Conservation (phyloP, 2,329 filamentous ascomycete genomes). For the Chaetomiaceae sp. region DNA sequence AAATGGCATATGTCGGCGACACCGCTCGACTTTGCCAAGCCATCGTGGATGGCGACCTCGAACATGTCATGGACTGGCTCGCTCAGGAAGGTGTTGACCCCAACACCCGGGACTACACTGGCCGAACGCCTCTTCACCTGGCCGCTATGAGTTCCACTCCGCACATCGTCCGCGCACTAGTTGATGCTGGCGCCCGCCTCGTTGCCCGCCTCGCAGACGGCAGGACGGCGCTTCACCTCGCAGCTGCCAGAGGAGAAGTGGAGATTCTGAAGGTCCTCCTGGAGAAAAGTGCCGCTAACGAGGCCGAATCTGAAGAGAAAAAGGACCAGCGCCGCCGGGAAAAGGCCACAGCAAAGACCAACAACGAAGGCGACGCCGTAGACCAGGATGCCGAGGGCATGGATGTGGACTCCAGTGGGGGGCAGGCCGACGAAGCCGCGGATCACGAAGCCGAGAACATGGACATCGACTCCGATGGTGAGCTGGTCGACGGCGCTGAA, state of each 20-base stretch:
- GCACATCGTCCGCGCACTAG: slow-evolving; percentile 63
- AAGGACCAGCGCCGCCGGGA: slow-evolving; percentile 42
- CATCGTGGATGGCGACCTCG: slow-evolving; percentile 67
- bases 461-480: slow-evolving; percentile 37
- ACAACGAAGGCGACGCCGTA: slow-evolving; percentile 24
- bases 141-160: slow-evolving; percentile 63
- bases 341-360: slow-evolving; percentile 19
- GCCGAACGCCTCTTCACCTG: slow-evolving; percentile 71
- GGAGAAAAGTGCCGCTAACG: slow-evolving; percentile 66
- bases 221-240: slow-evolving; percentile 74
- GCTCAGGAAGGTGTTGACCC: slow-evolving; percentile 61
- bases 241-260: slow-evolving; percentile 60
- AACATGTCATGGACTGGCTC: slow-evolving; percentile 65
- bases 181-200: slow-evolving; percentile 66
- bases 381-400: too few species aligned
- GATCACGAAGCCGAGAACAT: slow-evolving; percentile 28
- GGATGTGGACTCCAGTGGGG: too few species aligned
- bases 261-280: slow-evolving; percentile 69
- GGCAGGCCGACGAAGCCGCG: too few species aligned
- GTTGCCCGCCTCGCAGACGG: slow-evolving; percentile 73
- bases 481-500: slow-evolving; percentile 39
- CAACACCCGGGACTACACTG: slow-evolving; percentile 70
- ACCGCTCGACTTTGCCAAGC: slow-evolving; percentile 72
- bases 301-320: slow-evolving; percentile 58
- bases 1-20: slow-evolving; percentile 84